Evolutionary conservation across 495 filamentous ascomycete genomes (phyloP), one percentile per base, ranked within the genome.

Genomic region (Platismatia glauca): DNA sequence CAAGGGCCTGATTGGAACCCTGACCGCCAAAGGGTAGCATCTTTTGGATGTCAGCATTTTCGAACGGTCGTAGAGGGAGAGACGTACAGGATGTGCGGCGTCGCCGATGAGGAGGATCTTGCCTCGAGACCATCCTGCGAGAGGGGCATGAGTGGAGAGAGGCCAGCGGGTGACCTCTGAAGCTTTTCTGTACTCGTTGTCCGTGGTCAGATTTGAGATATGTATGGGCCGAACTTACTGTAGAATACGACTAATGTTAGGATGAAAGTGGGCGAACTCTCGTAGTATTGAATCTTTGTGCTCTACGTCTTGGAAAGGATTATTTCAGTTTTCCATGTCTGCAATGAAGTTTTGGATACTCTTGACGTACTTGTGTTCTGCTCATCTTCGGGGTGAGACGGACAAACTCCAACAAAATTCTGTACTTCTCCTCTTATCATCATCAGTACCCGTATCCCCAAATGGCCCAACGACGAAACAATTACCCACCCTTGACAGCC

Each of bases 21-120:
- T 77, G 73, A n/a, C 73, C 71, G 31, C 69, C 65, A 52, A 71
- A 67, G 0, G 75, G 77, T 5, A 81, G 73, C 80, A 78, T 80
- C 71, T 46, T 22, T 3, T 73, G 37, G 9, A 48, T 41, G 13
- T 57, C 15, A 38, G 55, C 3, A 13, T 38, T 16, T 55, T 24
- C 38, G 38, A 8, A 43, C 18, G 18, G n/a, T n/a, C 27, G 27
- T n/a, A 37, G 38, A 53, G 20, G 27, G 20, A 2, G 3, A 55
- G 53, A 27, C 64, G 20, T 67, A 79, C 76, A 15, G 79, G 74
- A 69, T 81, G 81, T 15, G 76, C 79, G 1, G 79, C 79, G 58
- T 82, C 78, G 20, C 80, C 79, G 15, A 78, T 70, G 5, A 81
- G 68, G 12, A 77, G 65, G 33, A 79, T 58, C 22, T 71, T 76